Evolutionary conservation across 352 stramenopile genomes (phyloP).

Genomic region (Blastocystis sp.): DNA sequence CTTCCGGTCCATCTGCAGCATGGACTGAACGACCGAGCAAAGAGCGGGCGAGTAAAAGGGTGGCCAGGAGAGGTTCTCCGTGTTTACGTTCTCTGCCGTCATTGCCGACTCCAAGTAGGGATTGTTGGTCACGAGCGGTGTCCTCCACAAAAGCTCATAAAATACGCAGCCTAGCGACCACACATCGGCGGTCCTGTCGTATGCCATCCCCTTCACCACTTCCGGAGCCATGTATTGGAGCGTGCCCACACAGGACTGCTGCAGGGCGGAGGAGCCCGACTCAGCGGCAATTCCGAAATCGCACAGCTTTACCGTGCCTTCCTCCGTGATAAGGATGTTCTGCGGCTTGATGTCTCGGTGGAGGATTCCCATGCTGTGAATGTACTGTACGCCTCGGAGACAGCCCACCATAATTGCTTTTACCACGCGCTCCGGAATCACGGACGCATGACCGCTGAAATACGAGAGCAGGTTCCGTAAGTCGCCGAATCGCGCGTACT

Average conservation of each 20-base stretch:
- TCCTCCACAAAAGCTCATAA: constrained; percentile 56
- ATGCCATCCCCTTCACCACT: neutral
- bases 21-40: neutral
- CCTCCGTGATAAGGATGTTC: constrained; percentile 99
- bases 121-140: constrained; percentile 7
- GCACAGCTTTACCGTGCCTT: constrained; percentile 76
- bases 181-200: constrained; percentile 9
- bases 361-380: constrained; percentile 98
- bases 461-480: neutral
- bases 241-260: neutral
- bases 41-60: neutral
- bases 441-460: neutral
- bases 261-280: neutral
- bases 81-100: neutral
- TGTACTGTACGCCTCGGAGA: constrained; percentile 92
- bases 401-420: neutral
- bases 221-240: constrained; percentile 64
- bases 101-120: neutral
- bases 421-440: constrained; percentile 29
- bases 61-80: neutral
- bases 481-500: constrained; percentile 32
- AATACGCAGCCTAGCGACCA: constrained; percentile 55
- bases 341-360: constrained; percentile 98
- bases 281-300: constrained; percentile 32
- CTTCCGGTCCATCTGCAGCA: neutral